phyloP scores from a whole-genome alignment of 257 asterid genomes.

The Solanum acaule region DNA sequence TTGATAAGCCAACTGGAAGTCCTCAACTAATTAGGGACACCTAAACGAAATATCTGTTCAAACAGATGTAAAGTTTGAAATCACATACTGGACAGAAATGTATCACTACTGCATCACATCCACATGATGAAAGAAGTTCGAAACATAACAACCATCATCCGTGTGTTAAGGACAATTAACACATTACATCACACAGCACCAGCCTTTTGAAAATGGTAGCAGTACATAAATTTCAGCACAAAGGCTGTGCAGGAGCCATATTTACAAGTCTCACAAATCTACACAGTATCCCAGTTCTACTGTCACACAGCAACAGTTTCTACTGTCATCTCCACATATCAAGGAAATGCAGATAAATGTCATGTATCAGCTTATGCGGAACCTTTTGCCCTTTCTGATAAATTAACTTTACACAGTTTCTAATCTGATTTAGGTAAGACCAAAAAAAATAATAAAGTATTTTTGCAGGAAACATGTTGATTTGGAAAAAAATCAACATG shows the following conservation, averaged over 20 bases:
- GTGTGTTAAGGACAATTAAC: background rate
- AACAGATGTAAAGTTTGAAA: background rate
- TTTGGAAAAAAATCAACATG: background rate
- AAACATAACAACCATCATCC: background rate
- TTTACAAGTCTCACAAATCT: background rate
- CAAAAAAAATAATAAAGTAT: background rate
- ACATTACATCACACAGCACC: background rate
- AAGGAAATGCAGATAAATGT: background rate
- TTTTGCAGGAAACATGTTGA: background rate
- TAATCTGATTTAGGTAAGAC: background rate
- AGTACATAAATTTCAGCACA: background rate
- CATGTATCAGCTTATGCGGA: background rate
- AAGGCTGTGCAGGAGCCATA: background rate
- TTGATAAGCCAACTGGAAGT: background rate
- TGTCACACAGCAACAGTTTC: background rate
- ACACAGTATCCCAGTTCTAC: background rate
- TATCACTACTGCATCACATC: background rate
- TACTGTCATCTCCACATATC: background rate
- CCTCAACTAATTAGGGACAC: background rate
- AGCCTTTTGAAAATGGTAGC: background rate
- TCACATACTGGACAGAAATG: background rate
- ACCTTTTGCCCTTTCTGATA: background rate
- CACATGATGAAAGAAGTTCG: background rate
- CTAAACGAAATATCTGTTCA: background rate
- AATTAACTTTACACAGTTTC: background rate